Conservation (phyloP, 2,329 filamentous ascomycete genomes). For the Clonostachys rhizophaga region DNA sequence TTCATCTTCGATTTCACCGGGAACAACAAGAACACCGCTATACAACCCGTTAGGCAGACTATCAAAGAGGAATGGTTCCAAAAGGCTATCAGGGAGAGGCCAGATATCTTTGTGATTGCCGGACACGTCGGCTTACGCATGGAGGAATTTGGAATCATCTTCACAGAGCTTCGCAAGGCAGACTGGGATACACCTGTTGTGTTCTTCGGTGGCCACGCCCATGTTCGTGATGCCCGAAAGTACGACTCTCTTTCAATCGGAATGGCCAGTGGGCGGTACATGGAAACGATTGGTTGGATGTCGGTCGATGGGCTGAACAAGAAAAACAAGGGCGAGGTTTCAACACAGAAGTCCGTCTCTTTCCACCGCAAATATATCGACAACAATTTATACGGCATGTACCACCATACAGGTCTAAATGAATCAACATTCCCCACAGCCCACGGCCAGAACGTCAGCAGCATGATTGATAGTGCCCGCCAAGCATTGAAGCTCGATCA, state of each 20-base stretch:
- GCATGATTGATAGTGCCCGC: constrained; percentile 65
- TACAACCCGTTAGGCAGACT: constrained; percentile 74
- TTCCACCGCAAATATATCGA: constrained; percentile 87
- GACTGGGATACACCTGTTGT: constrained; percentile 83
- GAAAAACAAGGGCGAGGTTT: constrained; percentile 12
- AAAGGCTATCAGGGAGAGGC: constrained; percentile 74
- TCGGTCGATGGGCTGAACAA: constrained; percentile 65
- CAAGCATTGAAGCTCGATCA: constrained; percentile 67
- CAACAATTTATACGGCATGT: constrained; percentile 82
- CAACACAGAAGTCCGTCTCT: constrained; percentile 33
- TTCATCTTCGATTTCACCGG: constrained; percentile 92
- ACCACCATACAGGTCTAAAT: constrained; percentile 75
- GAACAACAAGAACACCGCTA: constrained; percentile 86
- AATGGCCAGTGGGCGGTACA: constrained; percentile 83
- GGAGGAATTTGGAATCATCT: constrained; percentile 73
- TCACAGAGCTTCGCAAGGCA: constrained; percentile 68
- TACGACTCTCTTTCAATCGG: constrained; percentile 78
- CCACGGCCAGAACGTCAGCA: constrained; percentile 67
- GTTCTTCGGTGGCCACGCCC: constrained; percentile 87
- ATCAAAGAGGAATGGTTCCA: constrained; percentile 88
- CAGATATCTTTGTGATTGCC: constrained; percentile 81
- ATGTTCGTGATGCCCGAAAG: constrained; percentile 78
- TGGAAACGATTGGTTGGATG: constrained; percentile 94
- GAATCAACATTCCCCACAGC: constrained; percentile 70
- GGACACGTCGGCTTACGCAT: constrained; percentile 84